These are phyloP conservation scores for Cystobasidium slooffiae DNA, from an alignment of 1,284 basidiomycete species.

Conservation along the genomic window DNA sequence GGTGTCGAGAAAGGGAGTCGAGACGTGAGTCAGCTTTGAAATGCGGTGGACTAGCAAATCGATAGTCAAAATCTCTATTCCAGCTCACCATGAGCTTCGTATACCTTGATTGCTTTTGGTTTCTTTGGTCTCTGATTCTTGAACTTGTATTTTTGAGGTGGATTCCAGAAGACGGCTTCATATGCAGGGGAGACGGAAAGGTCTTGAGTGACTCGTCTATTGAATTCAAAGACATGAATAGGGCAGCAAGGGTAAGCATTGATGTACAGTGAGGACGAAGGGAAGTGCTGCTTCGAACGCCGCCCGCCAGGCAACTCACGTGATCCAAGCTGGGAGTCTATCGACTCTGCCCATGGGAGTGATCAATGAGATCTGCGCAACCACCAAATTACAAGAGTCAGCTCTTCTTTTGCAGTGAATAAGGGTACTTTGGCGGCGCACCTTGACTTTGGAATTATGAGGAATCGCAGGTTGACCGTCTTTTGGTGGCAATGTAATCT, in stretches of 20 bases:
- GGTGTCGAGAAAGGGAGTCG: neutral
- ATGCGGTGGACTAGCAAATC: neutral
- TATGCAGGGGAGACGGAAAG: conserved; percentile 85
- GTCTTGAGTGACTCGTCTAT: conserved; percentile 86
- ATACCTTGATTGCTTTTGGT: conserved; percentile 78
- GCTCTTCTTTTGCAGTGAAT: too few species aligned
- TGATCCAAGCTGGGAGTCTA: conserved; percentile 95
- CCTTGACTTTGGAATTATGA: conserved; percentile 81
- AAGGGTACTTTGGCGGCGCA: too few species aligned
- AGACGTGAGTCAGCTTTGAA: neutral
- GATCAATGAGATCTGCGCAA: conserved; percentile 78
- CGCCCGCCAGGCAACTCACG: too few species aligned
- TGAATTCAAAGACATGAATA: too few species aligned
- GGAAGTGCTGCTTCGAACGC: too few species aligned
- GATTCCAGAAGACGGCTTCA: conserved; percentile 99
- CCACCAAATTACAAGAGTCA: neutral
- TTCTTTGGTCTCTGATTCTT: conserved; percentile 75
- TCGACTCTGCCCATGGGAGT: conserved; percentile 71
- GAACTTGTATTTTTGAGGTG: conserved; percentile 79
- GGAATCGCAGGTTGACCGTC: conserved; percentile 80
- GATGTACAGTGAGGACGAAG: too few species aligned
- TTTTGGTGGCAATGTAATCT: conserved; percentile 75
- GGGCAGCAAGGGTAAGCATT: too few species aligned
- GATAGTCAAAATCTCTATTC: neutral
- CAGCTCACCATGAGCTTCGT: conserved; percentile 79